A percentile compares a stretch with the other conserved stretches of the same genome.
These are phyloP conservation scores for Eutrema japonicum DNA, from an alignment of 345 rosid genomes.

Conservation along the genomic window DNA sequence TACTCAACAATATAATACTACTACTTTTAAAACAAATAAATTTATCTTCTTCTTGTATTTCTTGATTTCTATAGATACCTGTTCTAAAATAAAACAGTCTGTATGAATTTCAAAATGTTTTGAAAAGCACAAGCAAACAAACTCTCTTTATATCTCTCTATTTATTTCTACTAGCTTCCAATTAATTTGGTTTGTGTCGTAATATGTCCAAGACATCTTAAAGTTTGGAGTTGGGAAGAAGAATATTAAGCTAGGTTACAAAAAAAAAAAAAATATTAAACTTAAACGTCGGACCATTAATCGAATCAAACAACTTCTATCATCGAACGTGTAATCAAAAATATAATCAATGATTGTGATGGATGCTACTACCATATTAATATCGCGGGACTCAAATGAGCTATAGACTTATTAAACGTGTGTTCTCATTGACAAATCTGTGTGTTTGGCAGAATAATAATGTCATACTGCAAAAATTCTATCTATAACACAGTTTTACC, in stretches of 20 bases:
- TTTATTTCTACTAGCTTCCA: neutral
- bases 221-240: neutral
- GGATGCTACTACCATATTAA: constrained; percentile 1
- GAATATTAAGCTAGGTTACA: neutral
- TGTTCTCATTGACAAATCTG: neutral
- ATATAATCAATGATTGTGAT: neutral
- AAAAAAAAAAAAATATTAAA: neutral
- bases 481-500: neutral
- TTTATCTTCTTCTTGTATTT: neutral
- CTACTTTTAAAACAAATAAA: neutral
- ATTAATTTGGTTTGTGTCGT: constrained; percentile 12
- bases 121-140: constrained; percentile 14
- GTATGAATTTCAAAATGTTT: neutral
- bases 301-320: neutral
- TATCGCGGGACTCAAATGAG: neutral
- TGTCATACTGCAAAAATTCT: too few species aligned
- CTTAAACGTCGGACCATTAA: constrained; percentile 8
- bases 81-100: neutral
- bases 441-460: neutral
- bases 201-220: constrained; percentile 23
- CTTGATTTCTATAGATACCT: neutral
- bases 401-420: constrained; percentile 1
- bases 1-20: neutral
- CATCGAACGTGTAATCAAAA: constrained; percentile 12
- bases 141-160: neutral